Percentiles rank a stretch among this genome's conserved stretches.
phyloP scores from a whole-genome alignment of 805 yeast genomes.

The Spencermartinsiella europaea region DNA sequence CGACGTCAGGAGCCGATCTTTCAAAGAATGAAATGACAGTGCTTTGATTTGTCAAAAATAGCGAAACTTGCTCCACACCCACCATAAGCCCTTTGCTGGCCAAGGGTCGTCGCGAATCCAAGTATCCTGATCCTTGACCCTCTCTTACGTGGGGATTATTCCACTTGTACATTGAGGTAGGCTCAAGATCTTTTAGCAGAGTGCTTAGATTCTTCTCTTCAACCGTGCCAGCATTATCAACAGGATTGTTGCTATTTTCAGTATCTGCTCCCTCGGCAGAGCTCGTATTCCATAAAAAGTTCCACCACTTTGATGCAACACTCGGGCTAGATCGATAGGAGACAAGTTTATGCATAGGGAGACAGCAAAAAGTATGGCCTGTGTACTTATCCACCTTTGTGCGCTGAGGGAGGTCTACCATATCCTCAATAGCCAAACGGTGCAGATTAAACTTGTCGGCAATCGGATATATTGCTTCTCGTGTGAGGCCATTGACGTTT shows the following conservation, averaged over 20 bases:
- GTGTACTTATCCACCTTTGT: conserved; percentile 53
- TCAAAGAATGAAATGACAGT: conserved; percentile 55
- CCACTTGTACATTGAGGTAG: conserved; percentile 32
- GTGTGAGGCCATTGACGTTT: conserved; percentile 55
- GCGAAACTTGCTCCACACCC: conserved; percentile 52
- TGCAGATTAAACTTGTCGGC: conserved; percentile 44
- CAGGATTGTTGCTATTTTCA: neutral
- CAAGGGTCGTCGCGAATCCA: conserved; percentile 43
- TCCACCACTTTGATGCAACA: conserved; percentile 5
- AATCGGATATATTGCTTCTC: conserved; percentile 51
- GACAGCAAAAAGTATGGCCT: conserved; percentile 47
- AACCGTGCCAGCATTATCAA: conserved; percentile 1
- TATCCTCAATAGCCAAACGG: conserved; percentile 54
- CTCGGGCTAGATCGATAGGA: conserved; percentile 2
- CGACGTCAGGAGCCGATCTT: conserved; percentile 49
- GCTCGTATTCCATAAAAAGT: neutral
- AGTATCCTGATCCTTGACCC: conserved; percentile 20
- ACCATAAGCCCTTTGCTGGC: conserved; percentile 41
- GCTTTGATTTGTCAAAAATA: conserved; percentile 41
- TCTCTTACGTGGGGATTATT: conserved; percentile 25
- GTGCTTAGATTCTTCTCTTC: conserved; percentile 12
- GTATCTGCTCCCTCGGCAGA: neutral
- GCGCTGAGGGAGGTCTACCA: conserved; percentile 59
- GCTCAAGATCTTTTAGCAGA: conserved; percentile 10
- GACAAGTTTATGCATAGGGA: conserved; percentile 46